phyloP scores from a whole-genome alignment of 2,329 filamentous ascomycete species.

The Pseudogymnoascus sp. region DNA sequence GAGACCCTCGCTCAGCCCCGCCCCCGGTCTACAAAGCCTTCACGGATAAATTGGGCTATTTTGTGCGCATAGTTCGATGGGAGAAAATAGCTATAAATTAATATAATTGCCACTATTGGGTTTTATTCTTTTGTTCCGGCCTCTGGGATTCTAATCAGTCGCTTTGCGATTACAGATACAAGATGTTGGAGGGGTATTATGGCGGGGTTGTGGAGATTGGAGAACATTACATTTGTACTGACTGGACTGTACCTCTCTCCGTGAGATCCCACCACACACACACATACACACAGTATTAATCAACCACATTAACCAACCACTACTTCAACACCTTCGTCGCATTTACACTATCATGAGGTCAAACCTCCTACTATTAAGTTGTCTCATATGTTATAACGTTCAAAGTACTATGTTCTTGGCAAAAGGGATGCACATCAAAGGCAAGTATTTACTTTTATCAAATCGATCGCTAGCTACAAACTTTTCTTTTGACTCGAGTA shows the following conservation, averaged over 20 bases:
- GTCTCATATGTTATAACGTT: background rate
- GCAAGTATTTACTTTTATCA: slow-evolving; percentile 6
- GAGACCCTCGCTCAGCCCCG: slow-evolving; percentile 1
- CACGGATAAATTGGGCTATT: background rate
- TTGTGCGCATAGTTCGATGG: background rate
- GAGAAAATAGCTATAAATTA: background rate
- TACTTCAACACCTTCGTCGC: background rate
- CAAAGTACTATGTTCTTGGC: background rate
- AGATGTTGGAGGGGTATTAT: background rate
- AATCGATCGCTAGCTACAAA: slow-evolving; percentile 5
- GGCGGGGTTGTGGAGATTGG: background rate
- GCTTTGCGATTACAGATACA: background rate
- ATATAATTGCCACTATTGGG: background rate
- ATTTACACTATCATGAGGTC: background rate
- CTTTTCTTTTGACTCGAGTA: background rate
- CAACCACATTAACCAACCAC: background rate
- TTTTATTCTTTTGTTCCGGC: background rate
- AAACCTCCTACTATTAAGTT: background rate
- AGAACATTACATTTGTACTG: background rate
- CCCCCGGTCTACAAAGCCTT: background rate
- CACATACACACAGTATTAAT: background rate
- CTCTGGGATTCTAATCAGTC: background rate
- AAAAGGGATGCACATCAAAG: background rate
- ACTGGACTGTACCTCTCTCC: background rate
- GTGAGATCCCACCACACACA: background rate